Base-by-base conservation (phyloP, 208 protist genomes). In the Acanthamoeba royreba region DNA sequence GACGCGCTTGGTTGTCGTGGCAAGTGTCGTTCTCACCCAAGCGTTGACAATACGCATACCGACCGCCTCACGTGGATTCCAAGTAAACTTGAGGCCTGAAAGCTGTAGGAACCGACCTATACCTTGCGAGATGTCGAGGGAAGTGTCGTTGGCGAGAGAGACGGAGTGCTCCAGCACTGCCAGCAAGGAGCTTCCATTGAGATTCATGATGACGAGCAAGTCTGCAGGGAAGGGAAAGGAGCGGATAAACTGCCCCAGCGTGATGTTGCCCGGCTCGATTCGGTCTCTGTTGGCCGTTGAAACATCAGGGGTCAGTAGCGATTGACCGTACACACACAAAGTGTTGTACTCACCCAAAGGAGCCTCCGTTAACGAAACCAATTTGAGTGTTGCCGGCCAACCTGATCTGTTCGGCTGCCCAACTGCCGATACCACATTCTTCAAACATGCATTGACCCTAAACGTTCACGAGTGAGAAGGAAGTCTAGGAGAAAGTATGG, bases 51-150 rank as follows among this genome's bases (percentile, higher is more conserved):
- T 46, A 1, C 85, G 33, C 85, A 63, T 28, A 7, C 85, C 85
- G 8, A 72, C 53, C 0, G 7, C 52, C 38, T 91, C 85, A 9
- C 46, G 35, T 2, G 85, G 15, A 25, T 91, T 91, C 40, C 28
- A 91, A 0, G 58, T 63, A 38, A 72, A 91, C 19, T 31, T 4
- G 0, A 91, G 28, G 52, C 85, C 85, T 5, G 85, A 91, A 9
- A 91, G 17, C 72, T 83, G 72, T 17, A 91, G 58, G 53, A 91
- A 91, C 8, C 85, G 38, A 1, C 85, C 85, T 28, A 91, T 91
- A 38, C 85, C 85, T 53, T 91, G 52, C 8, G 52, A 74, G 52
- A 91, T 91, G 1, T 91, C 58, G 0, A 91, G 38, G 0, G 52
- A 72, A 17, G 53, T 91, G 2, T 91, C 58, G 52, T 63, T 91